A percentile compares a stretch with the other conserved stretches of the same genome.
Conservation (phyloP, 345 rosid species). For the Salix udensis region DNA sequence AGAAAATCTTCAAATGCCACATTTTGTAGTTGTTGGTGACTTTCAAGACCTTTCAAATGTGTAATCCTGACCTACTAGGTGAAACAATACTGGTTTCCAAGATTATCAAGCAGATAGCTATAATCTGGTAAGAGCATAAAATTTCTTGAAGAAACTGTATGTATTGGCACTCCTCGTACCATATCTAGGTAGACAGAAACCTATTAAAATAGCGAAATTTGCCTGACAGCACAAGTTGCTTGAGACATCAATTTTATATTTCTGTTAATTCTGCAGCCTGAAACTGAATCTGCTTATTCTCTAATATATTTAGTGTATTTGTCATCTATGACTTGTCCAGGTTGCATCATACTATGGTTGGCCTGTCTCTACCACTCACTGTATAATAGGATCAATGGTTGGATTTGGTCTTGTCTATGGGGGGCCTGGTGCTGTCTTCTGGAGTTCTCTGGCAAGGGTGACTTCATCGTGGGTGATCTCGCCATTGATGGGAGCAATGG, state of each 20-base stretch:
- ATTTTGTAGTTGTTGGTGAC: neutral
- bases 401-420: conserved; percentile 95
- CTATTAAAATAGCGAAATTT: neutral
- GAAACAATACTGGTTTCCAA: neutral
- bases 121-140: neutral
- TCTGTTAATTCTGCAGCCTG: neutral
- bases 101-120: neutral
- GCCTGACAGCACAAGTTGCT: neutral
- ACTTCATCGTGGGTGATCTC: conserved; percentile 95
- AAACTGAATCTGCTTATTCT: neutral
- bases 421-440: conserved; percentile 90
- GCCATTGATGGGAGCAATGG: conserved; percentile 76
- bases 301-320: neutral
- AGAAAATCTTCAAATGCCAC: neutral
- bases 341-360: conserved; percentile 87
- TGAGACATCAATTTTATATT: neutral
- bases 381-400: conserved; percentile 96
- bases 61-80: neutral
- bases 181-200: neutral
- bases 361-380: conserved; percentile 98
- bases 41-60: neutral
- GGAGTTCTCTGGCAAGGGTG: conserved; percentile 90
- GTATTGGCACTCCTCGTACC: neutral
- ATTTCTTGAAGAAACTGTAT: neutral
- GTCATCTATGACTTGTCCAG: conserved; percentile 31